Evolutionary conservation across 2,329 filamentous ascomycete genomes (phyloP), one percentile per base, ranked within the genome.

Genomic region (Diaporthe nobilis): DNA sequence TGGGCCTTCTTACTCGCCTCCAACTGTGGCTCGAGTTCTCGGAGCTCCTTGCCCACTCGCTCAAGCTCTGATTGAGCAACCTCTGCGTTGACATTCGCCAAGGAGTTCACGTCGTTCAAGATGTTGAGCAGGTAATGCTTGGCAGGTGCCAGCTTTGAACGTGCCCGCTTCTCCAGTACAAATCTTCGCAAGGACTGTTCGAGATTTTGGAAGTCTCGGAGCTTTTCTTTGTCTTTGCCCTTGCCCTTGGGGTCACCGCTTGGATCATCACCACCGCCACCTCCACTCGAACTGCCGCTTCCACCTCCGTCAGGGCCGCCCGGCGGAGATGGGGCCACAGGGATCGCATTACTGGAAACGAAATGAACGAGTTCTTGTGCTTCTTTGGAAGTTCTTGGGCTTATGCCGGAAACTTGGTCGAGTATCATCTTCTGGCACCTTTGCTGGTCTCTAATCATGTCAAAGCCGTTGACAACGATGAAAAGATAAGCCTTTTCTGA

Each of bases 401-500:
- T 98, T n/a, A 99, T 88, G 37, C 92, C 92, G 67, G 90, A 88
- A 22, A 99, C 93, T 84, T 98, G 96, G 80, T 98, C 95, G 76
- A 99, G 84, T 68, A 99, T 97, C 91, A 95, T 94, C 82, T 97
- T 95, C 83, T 98, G 91, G 83, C 96, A 98, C 76, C 96, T 90
- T 76, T 95, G 90, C 86, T 98, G 97, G 84, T 98, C 96, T 78
- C 94, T 90, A 80, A 99, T 98, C 77, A 94, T 94, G 84, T 99
- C 97, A 81, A 95, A 99, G 25, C 96, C 96, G 82, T 99, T 99
- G 79, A 99, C 97, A 20, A 99, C 97, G 84, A 99, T 98, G 84
- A 99, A 99, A 77, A 99, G 96, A 82, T 99, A 99, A 0, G 97
- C 96, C 85, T 99, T 99, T 82, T 99, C 97, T 55, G 96, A 92